Evolutionary conservation across 768 basidiomycete genomes (phyloP).

Genomic region (Zangia roseola): DNA sequence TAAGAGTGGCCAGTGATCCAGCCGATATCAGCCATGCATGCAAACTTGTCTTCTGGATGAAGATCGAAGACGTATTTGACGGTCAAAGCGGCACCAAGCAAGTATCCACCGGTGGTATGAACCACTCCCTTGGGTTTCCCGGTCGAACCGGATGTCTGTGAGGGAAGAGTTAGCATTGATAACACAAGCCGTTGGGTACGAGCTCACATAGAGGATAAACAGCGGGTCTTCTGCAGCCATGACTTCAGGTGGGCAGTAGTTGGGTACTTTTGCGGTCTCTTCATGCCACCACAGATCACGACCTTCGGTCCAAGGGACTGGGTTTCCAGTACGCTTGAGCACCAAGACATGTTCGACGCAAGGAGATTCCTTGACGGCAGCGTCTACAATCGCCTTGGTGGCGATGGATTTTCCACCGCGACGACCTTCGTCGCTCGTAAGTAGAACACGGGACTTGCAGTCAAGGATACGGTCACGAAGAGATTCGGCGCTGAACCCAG

Average conservation of each 20-base stretch:
- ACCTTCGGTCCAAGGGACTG: constrained; percentile 77
- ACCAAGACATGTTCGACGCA: constrained; percentile 89
- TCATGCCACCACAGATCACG: constrained; percentile 98
- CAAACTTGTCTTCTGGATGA: constrained; percentile 94
- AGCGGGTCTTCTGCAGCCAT: constrained; percentile 95
- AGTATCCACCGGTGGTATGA: constrained; percentile 85
- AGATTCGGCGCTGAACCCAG: constrained; percentile 93
- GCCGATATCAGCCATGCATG: constrained; percentile 98
- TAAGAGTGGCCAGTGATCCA: constrained; percentile 99
- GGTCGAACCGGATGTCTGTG: constrained; percentile 88
- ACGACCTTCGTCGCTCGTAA: constrained; percentile 92
- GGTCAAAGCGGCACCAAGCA: constrained; percentile 87
- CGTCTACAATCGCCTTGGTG: constrained; percentile 91
- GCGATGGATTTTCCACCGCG: constrained; percentile 95
- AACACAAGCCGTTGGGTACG: background rate
- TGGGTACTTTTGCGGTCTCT: constrained; percentile 77
- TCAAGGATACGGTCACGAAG: constrained; percentile 91
- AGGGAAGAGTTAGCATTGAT: constrained; percentile 6
- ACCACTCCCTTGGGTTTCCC: constrained; percentile 98
- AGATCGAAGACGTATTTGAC: constrained; percentile 98
- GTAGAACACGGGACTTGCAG: constrained; percentile 85
- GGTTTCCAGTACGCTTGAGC: constrained; percentile 79
- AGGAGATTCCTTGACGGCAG: constrained; percentile 83
- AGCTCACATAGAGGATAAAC: constrained; percentile 95
- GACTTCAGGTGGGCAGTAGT: constrained; percentile 84